Conservation (phyloP, 2,329 filamentous ascomycete species). For the Dothiorella sarmentorum region DNA sequence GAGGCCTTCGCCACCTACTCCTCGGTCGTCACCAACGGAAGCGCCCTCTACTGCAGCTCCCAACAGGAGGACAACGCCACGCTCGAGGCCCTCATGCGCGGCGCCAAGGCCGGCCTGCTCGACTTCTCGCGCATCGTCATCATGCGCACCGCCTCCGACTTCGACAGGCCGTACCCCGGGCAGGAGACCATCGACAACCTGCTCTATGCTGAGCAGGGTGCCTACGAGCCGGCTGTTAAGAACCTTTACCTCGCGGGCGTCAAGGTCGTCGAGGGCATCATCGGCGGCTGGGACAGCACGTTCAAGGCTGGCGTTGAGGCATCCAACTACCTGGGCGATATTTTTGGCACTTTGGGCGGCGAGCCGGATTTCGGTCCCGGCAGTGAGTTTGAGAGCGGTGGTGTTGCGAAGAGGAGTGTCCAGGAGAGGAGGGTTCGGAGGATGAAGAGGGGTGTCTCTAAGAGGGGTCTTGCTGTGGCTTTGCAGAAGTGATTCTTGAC, state of each 20-base stretch:
- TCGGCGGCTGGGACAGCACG: constrained; percentile 56
- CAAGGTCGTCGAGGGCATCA: constrained; percentile 61
- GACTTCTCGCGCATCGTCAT: constrained; percentile 36
- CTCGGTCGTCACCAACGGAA: constrained; percentile 34
- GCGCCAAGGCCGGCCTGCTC: constrained; percentile 25
- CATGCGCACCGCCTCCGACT: constrained; percentile 57
- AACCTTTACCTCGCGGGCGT: constrained; percentile 66
- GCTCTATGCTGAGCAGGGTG: constrained; percentile 58
- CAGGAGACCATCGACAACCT: constrained; percentile 57
- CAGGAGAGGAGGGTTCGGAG: not conserved
- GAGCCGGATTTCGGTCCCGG: constrained; percentile 62
- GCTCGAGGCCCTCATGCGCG: constrained; percentile 33
- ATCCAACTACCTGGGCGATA: constrained; percentile 66
- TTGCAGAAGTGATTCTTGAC: not conserved
- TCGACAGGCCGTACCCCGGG: constrained; percentile 64
- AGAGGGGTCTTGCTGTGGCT: not conserved
- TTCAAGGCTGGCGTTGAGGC: constrained; percentile 56
- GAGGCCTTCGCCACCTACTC: constrained; percentile 31
- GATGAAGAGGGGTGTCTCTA: not conserved
- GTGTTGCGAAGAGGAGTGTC: constrained; percentile 19
- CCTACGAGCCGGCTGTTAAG: constrained; percentile 58
- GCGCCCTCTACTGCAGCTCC: constrained; percentile 35
- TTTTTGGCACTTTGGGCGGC: constrained; percentile 66
- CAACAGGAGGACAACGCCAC: constrained; percentile 38
- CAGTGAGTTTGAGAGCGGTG: constrained; percentile 30